Evolutionary conservation across 1,139 yeast genomes (phyloP).

Genomic region (Diutina neorugosa): DNA sequence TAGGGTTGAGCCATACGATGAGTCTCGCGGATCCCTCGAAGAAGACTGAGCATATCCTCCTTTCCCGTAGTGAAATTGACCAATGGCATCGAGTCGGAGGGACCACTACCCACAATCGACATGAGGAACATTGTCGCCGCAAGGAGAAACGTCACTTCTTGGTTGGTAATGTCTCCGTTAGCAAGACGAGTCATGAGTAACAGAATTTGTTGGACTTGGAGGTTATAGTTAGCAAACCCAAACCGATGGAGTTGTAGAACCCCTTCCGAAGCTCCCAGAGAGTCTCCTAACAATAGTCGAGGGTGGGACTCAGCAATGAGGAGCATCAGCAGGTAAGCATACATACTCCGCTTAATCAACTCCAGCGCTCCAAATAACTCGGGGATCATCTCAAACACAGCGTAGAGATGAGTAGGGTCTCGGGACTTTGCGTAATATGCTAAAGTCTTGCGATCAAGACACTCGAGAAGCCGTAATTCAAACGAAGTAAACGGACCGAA

Average conservation of each 20-base stretch:
- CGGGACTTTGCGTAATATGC: too few species aligned
- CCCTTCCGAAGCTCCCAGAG: background rate
- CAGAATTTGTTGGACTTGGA: background rate
- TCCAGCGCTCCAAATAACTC: background rate
- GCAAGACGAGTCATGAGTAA: background rate
- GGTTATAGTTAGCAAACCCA: background rate
- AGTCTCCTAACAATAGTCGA: background rate
- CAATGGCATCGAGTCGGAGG: background rate
- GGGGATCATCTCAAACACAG: background rate
- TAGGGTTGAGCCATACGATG: background rate
- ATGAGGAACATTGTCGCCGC: background rate
- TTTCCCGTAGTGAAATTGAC: background rate
- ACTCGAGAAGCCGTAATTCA: background rate
- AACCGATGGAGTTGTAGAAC: background rate
- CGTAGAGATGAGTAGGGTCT: background rate
- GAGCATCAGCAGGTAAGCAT: background rate
- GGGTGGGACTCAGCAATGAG: background rate
- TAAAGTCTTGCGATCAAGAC: background rate
- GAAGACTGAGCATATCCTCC: background rate
- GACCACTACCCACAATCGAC: background rate
- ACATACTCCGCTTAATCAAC: background rate
- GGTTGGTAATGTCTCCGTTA: background rate
- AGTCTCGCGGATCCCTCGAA: background rate
- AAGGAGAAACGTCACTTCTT: background rate
- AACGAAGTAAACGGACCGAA: background rate